A percentile compares a stretch with the other conserved stretches of the same genome.
These are phyloP conservation scores for Mycena vitilis DNA, from an alignment of 768 basidiomycete genomes.

Conservation along the genomic window DNA sequence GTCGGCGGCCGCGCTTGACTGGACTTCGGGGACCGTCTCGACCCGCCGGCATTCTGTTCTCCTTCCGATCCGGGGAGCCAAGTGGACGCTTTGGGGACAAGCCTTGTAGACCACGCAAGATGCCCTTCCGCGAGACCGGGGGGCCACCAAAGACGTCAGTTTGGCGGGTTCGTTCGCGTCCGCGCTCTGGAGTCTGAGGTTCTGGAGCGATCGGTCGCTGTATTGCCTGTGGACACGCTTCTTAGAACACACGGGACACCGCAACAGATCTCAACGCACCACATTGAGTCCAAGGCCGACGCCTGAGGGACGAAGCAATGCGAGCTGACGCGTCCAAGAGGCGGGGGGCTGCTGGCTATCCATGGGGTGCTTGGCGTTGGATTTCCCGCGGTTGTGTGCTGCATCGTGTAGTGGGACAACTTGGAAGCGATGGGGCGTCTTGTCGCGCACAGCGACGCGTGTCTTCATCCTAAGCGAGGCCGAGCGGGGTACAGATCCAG, in stretches of 20 bases:
- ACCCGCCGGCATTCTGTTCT: constrained; percentile 23
- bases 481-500: constrained; percentile 25
- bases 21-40: constrained; percentile 11
- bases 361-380: constrained; percentile 5
- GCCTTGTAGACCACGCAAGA: constrained; percentile 31
- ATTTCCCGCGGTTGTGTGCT: constrained; percentile 39
- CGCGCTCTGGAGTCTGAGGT: constrained; percentile 20
- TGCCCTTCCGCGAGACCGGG: constrained; percentile 9
- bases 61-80: constrained; percentile 32
- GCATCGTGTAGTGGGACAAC: constrained; percentile 55
- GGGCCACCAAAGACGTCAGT: constrained; percentile 5
- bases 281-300: constrained; percentile 31
- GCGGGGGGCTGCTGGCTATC: constrained; percentile 25
- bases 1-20: constrained; percentile 24
- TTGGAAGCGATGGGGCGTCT: constrained; percentile 57
- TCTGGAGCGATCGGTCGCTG: background rate
- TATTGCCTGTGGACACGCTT: background rate
- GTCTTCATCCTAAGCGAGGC: constrained; percentile 56
- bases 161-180: constrained; percentile 22
- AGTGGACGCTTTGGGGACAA: constrained; percentile 24
- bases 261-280: background rate
- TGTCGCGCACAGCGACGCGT: constrained; percentile 57
- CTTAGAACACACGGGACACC: background rate
- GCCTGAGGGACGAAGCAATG: constrained; percentile 27
- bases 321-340: constrained; percentile 31